Conservation (phyloP, 2,329 filamentous ascomycete species). For the Epichloe elymi region DNA sequence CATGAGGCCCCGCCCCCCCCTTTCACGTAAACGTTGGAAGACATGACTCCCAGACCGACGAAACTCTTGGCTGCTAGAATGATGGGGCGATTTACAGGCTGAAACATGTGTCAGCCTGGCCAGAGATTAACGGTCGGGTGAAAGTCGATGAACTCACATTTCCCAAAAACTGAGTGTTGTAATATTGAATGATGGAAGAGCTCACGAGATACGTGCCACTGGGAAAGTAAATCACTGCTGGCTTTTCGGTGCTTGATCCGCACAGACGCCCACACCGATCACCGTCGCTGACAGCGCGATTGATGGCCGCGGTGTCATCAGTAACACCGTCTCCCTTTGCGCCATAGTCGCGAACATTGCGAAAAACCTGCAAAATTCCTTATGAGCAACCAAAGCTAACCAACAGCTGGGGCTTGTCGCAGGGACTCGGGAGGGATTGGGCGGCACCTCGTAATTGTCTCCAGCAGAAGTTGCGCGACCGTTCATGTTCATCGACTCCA, state of each 20-base stretch:
- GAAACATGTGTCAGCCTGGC: too few relatives aligned
- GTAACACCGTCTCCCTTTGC: neutral
- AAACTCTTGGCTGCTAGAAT: slow-evolving; percentile 41
- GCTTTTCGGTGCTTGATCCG: slow-evolving; percentile 17
- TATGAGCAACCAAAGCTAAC: too few relatives aligned
- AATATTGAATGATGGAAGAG: slow-evolving; percentile 45
- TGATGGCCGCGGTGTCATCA: slow-evolving; percentile 38
- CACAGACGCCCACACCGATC: slow-evolving; percentile 19
- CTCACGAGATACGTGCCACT: slow-evolving; percentile 44
- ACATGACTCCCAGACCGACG: slow-evolving; percentile 41
- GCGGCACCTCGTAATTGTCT: neutral
- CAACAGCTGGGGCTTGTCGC: neutral
- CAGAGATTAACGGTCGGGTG: too few relatives aligned
- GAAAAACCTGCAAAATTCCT: neutral
- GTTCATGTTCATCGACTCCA: neutral
- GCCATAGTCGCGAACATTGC: neutral
- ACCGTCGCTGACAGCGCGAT: slow-evolving; percentile 26
- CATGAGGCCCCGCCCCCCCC: neutral
- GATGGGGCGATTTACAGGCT: slow-evolving; percentile 22
- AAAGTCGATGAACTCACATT: slow-evolving; percentile 6
- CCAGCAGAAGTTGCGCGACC: neutral
- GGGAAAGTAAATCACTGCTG: slow-evolving; percentile 17
- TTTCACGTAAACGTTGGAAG: slow-evolving; percentile 23
- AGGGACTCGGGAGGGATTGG: neutral
- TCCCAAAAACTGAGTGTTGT: slow-evolving; percentile 45